Conservation (phyloP, 228 moss, liverwort and hornwort genomes). For the Sphagnum magellanicum region DNA sequence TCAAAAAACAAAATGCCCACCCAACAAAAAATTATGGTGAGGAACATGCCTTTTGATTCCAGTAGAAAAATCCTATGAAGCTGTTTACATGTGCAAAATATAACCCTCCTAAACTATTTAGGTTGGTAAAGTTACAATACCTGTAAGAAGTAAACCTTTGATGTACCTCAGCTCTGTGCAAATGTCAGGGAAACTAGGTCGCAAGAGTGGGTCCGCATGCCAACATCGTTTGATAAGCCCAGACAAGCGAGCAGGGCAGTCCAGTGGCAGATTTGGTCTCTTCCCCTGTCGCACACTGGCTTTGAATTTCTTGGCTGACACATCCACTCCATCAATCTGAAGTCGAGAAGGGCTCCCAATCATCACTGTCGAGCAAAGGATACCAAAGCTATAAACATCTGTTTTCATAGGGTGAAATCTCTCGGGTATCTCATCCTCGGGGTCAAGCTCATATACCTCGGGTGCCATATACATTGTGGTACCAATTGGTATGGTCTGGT, state of each 20-base stretch:
- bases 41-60: too few species aligned
- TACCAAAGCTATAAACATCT: not conserved
- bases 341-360: not conserved
- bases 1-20: too few species aligned
- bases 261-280: constrained; percentile 1
- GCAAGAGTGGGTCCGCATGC: constrained; percentile 1
- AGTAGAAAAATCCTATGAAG: too few species aligned
- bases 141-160: constrained; percentile 17
- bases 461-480: constrained; percentile 12
- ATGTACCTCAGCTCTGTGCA: constrained; percentile 22
- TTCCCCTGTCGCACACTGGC: not conserved
- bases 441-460: constrained; percentile 3
- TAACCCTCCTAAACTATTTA: too few species aligned
- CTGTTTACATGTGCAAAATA: too few species aligned
- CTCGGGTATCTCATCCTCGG: not conserved
- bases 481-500: not conserved
- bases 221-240: constrained; percentile 15
- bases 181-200: constrained; percentile 15
- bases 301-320: not conserved
- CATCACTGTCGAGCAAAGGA: constrained; percentile 1
- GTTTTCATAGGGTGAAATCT: constrained; percentile 15
- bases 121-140: not conserved
- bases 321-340: not conserved
- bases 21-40: too few species aligned
- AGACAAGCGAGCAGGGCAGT: not conserved